Percentiles rank a stretch among this genome's conserved stretches.
Evolutionary conservation across 768 basidiomycete species (phyloP).

Genomic region (Boletus rubropictus): DNA sequence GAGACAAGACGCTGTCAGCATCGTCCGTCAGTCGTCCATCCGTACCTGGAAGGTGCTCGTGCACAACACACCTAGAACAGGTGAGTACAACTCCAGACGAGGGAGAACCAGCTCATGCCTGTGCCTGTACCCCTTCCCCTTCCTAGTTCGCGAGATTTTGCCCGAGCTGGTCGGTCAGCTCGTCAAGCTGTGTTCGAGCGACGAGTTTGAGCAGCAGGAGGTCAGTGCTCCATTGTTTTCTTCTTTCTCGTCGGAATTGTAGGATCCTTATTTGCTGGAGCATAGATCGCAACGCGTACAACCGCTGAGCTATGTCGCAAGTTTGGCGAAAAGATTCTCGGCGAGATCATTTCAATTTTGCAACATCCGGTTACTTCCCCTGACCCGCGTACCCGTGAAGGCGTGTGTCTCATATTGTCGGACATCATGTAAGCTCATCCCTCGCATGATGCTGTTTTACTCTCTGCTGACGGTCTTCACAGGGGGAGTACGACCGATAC

Average conservation of each 20-base stretch:
- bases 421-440: conserved; percentile 70
- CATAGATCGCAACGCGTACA: conserved; percentile 76
- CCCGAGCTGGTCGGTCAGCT: conserved; percentile 78
- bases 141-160: conserved; percentile 79
- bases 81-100: conserved; percentile 33
- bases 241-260: background rate
- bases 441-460: too few relatives aligned
- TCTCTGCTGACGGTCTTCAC: conserved; percentile 3
- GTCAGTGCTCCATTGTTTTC: conserved; percentile 32
- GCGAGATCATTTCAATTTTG: conserved; percentile 77
- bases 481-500: conserved; percentile 81
- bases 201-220: conserved; percentile 86
- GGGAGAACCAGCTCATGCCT: background rate
- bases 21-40: conserved; percentile 85
- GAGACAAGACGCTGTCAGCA: conserved; percentile 85
- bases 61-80: conserved; percentile 86
- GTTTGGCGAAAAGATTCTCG: conserved; percentile 87
- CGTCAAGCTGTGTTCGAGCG: conserved; percentile 68
- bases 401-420: conserved; percentile 80
- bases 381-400: conserved; percentile 66
- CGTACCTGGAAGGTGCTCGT: conserved; percentile 99
- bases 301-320: conserved; percentile 88
- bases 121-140: conserved; percentile 4
- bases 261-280: background rate
- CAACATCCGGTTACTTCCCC: conserved; percentile 57